Percentiles rank a stretch among this genome's conserved stretches.
phyloP scores from a whole-genome alignment of 2,329 filamentous ascomycete species.

The Venturia effusa region DNA sequence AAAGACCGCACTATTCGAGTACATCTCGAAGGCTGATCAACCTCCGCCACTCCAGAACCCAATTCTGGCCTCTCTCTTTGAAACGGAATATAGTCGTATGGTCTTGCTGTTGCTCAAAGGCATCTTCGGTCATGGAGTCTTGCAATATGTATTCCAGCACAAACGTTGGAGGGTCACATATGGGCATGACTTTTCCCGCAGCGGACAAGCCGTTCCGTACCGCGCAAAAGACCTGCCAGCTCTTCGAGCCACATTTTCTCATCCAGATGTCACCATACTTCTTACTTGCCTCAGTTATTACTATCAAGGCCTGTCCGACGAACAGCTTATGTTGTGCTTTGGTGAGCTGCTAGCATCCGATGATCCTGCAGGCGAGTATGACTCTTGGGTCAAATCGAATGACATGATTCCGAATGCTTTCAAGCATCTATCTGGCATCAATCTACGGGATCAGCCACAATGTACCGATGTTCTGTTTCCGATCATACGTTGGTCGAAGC shows the following conservation, averaged over 20 bases:
- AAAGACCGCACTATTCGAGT: constrained; percentile 7
- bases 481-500: constrained; percentile 40
- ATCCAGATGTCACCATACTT: constrained; percentile 55
- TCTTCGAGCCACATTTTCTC: constrained; percentile 55
- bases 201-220: constrained; percentile 45
- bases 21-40: constrained; percentile 13
- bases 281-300: constrained; percentile 60
- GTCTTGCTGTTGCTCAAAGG: constrained; percentile 49
- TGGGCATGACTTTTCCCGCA: constrained; percentile 32
- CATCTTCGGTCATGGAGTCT: constrained; percentile 47
- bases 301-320: constrained; percentile 44
- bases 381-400: constrained; percentile 32
- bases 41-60: not conserved
- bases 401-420: constrained; percentile 29
- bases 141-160: constrained; percentile 43
- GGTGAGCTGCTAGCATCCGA: constrained; percentile 39
- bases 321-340: constrained; percentile 40
- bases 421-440: constrained; percentile 38
- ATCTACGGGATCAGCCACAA: constrained; percentile 42
- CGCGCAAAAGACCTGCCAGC: constrained; percentile 54
- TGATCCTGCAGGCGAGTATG: constrained; percentile 41
- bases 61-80: not conserved
- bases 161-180: constrained; percentile 60
- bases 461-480: constrained; percentile 43
- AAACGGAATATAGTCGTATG: constrained; percentile 17